Evolutionary conservation across 202 grass and related monocot species (phyloP).

Genomic region (Sporobolus alterniflorus): DNA sequence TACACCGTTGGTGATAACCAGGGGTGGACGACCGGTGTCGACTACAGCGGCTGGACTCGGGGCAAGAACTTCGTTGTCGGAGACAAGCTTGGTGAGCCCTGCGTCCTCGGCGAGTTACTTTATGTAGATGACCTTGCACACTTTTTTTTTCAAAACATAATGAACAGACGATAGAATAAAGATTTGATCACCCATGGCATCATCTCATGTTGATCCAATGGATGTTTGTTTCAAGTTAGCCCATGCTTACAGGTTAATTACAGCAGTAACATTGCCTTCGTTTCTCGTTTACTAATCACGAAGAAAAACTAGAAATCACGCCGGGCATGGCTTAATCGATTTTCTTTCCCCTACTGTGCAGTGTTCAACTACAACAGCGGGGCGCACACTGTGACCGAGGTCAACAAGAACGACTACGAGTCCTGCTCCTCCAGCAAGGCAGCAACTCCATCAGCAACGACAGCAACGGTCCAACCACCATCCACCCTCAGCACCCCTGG

Average conservation of each 20-base stretch:
- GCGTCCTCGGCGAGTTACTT: not conserved
- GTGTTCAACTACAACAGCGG: slow-evolving; percentile 45
- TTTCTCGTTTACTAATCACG: no score
- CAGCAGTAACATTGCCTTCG: no score
- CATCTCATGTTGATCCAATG: no score
- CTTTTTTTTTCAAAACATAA: no score
- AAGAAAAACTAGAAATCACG: no score
- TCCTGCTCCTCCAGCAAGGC: slow-evolving; percentile 36
- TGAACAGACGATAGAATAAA: no score
- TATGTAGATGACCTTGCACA: no score
- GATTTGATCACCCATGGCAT: no score
- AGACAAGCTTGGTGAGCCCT: slow-evolving; percentile 50
- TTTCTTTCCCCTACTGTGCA: slow-evolving; percentile 1
- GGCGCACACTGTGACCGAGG: slow-evolving; percentile 43
- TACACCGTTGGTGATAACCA: slow-evolving; percentile 39
- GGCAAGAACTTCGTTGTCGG: slow-evolving; percentile 35
- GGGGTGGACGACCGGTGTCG: slow-evolving; percentile 13
- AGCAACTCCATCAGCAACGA: not conserved
- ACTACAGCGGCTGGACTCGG: slow-evolving; percentile 39
- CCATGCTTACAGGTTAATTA: no score
- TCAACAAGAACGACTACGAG: slow-evolving; percentile 41
- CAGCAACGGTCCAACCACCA: not conserved
- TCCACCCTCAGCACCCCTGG: slow-evolving; percentile 35
- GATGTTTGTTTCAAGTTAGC: no score
- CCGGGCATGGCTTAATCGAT: not conserved